These are phyloP conservation scores for Acanthamoeba castellanii DNA, from an alignment of 208 protist species.

Conservation along the genomic window DNA sequence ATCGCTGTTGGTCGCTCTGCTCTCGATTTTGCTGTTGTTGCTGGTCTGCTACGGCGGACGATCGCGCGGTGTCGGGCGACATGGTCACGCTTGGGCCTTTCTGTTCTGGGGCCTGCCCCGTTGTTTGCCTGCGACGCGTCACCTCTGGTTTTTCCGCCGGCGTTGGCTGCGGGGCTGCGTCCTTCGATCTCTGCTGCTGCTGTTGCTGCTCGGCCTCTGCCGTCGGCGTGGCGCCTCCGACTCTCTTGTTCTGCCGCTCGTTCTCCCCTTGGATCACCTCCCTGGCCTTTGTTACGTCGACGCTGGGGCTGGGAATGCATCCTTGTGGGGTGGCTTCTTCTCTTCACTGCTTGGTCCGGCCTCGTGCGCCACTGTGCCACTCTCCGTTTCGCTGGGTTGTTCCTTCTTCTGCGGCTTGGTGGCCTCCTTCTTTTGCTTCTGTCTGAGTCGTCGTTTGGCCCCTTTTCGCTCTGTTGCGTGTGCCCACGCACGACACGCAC, in stretches of 20 bases:
- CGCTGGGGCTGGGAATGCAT: too few species aligned
- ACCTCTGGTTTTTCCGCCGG: background rate
- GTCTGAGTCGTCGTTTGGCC: slow-evolving; percentile 7
- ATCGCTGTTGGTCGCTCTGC: too few species aligned
- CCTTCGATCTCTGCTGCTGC: background rate
- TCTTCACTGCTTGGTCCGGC: background rate
- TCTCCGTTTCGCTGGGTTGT: background rate
- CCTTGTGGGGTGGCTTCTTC: too few species aligned
- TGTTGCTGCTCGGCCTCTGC: too few species aligned
- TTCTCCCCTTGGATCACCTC: too few species aligned
- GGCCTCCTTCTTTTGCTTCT: slow-evolving; percentile 34
- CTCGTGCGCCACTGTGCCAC: background rate
- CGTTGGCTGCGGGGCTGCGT: background rate
- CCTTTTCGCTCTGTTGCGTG: background rate
- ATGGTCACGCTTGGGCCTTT: background rate
- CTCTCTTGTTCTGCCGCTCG: too few species aligned
- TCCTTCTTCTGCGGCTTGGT: background rate
- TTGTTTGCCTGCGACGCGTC: too few species aligned
- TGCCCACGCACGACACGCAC: background rate
- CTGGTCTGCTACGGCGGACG: too few species aligned
- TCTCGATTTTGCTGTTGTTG: too few species aligned
- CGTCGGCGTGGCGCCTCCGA: too few species aligned
- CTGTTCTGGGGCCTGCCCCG: background rate
- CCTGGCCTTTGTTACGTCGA: too few species aligned
- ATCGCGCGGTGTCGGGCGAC: too few species aligned